Percentiles rank a stretch among this genome's conserved stretches.
These are phyloP conservation scores for Scheffersomyces segobiensis DNA, from an alignment of 1,139 yeast genomes.

Conservation along the genomic window DNA sequence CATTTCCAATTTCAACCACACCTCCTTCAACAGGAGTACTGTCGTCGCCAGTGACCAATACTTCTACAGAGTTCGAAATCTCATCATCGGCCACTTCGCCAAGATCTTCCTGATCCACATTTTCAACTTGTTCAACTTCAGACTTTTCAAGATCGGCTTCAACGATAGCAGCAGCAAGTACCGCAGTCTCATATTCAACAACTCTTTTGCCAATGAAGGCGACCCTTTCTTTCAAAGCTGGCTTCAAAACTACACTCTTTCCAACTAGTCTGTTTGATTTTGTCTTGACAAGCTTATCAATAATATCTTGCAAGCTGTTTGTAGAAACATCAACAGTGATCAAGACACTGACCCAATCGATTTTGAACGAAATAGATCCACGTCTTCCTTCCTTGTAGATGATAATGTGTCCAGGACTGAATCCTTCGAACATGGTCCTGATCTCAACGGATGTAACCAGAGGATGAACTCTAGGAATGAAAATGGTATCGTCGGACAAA, in stretches of 20 bases:
- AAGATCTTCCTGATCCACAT: background rate
- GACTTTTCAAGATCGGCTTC: background rate
- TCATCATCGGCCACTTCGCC: conserved; percentile 7
- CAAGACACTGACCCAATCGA: conserved; percentile 1
- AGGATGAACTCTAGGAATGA: conserved; percentile 47
- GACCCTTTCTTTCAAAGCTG: conserved; percentile 43
- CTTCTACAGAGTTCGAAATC: conserved; percentile 4
- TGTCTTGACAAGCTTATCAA: conserved; percentile 37
- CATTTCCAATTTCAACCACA: background rate
- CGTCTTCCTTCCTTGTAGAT: conserved; percentile 1
- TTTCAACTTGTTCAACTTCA: background rate
- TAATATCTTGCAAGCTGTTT: conserved; percentile 39
- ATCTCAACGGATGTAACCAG: conserved; percentile 42
- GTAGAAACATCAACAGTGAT: conserved; percentile 38
- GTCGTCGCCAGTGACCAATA: background rate
- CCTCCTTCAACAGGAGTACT: background rate
- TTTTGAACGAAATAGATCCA: conserved; percentile 2
- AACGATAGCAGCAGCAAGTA: background rate
- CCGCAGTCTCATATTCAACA: conserved; percentile 12
- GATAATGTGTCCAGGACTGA: conserved; percentile 27
- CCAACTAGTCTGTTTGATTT: conserved; percentile 26
- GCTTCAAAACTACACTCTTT: conserved; percentile 33
- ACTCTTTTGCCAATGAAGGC: conserved; percentile 38
- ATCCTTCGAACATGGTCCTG: conserved; percentile 44
- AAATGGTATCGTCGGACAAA: conserved; percentile 51